Evolutionary conservation across 2,329 filamentous ascomycete species (phyloP).

Genomic region (Cladophialophora bantiana): DNA sequence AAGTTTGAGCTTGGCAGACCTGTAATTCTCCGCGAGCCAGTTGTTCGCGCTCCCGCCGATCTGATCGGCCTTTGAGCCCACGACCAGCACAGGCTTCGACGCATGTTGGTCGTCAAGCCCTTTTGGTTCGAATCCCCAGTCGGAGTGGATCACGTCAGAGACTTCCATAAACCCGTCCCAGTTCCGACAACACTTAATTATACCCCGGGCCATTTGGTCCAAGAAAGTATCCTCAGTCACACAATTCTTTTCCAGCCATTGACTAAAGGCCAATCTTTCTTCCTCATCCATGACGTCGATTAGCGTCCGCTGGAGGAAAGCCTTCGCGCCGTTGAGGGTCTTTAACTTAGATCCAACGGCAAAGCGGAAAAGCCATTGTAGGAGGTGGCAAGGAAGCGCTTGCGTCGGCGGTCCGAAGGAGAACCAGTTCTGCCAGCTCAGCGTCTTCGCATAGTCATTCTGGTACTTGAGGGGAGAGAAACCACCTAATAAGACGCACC

Average conservation of each 20-base stretch:
- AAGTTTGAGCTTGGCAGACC: constrained; percentile 2
- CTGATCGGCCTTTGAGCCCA: background rate
- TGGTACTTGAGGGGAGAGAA: constrained; percentile 15
- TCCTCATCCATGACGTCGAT: constrained; percentile 5
- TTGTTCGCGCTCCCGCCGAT: constrained; percentile 11
- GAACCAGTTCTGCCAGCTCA: constrained; percentile 13
- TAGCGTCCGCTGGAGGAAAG: constrained; percentile 9
- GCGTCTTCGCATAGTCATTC: background rate
- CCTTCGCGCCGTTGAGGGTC: background rate
- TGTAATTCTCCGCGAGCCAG: constrained; percentile 13
- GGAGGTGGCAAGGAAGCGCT: background rate
- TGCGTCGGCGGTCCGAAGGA: constrained; percentile 1
- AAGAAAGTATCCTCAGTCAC: constrained; percentile 1
- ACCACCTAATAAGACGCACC: constrained; percentile 5
- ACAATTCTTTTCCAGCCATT: constrained; percentile 1
- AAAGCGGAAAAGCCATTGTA: constrained; percentile 6
- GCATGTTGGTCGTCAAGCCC: constrained; percentile 6
- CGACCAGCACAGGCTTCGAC: constrained; percentile 14
- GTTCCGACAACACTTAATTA: constrained; percentile 4
- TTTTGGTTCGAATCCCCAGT: constrained; percentile 6
- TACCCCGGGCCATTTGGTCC: background rate
- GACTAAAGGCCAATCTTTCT: background rate
- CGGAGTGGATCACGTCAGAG: constrained; percentile 15
- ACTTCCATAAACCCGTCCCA: constrained; percentile 17
- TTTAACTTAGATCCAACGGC: background rate